phyloP scores from a whole-genome alignment of 441 rosid species.

The Breynia disticha region DNA sequence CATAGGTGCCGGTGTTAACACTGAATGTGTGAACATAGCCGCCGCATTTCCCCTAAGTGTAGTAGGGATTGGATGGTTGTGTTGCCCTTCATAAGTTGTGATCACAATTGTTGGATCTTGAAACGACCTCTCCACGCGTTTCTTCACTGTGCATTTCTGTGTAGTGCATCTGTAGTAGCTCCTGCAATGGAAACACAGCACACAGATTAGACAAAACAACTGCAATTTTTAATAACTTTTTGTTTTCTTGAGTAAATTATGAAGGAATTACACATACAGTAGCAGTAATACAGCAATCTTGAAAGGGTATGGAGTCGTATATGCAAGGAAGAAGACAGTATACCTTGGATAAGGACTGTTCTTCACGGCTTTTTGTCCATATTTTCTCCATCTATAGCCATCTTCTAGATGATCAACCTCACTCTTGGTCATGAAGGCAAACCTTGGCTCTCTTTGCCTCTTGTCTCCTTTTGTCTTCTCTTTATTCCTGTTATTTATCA shows the following conservation, averaged over 20 bases:
- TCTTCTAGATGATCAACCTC: conserved; percentile 95
- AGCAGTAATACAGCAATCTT: neutral
- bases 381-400: conserved; percentile 95
- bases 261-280: neutral
- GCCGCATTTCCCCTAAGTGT: conserved; percentile 62
- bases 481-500: conserved; percentile 25
- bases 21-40: conserved; percentile 36
- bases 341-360: conserved; percentile 98
- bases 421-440: conserved; percentile 88
- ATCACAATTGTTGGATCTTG: conserved; percentile 76
- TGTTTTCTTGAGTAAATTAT: neutral
- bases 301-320: neutral
- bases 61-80: conserved; percentile 62
- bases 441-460: conserved; percentile 53
- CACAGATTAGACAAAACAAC: neutral
- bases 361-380: conserved; percentile 94
- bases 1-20: conserved; percentile 25
- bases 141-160: conserved; percentile 81
- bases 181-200: conserved; percentile 24
- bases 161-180: conserved; percentile 92
- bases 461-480: conserved; percentile 62
- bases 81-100: conserved; percentile 92
- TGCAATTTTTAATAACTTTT: neutral
- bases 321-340: neutral
- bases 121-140: conserved; percentile 81